A percentile compares a stretch with the other conserved stretches of the same genome.
Conservation (phyloP, 176 grass and related monocot genomes). For the Musa itinerans region DNA sequence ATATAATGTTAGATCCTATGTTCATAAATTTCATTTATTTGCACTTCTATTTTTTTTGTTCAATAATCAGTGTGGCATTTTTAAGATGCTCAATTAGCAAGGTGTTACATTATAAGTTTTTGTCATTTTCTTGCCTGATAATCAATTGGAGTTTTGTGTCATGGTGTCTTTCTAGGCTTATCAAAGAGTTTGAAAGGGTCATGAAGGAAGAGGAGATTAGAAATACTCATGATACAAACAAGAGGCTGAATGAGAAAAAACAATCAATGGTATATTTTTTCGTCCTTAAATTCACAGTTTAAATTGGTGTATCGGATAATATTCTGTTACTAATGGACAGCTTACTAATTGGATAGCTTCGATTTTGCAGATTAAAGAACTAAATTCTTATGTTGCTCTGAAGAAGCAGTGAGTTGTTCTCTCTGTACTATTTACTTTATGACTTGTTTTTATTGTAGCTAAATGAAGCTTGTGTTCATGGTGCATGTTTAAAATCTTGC, state of each 20-base stretch:
- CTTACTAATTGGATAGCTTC: constrained; percentile 22
- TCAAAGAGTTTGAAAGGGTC: constrained; percentile 90
- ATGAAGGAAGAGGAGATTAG: constrained; percentile 43
- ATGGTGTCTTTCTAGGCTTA: constrained; percentile 46
- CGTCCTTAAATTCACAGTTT: background rate
- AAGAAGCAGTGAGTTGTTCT: constrained; percentile 88
- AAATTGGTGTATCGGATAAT: background rate
- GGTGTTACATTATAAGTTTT: background rate
- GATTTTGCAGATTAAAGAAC: constrained; percentile 87
- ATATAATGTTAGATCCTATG: background rate
- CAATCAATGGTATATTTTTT: constrained; percentile 53
- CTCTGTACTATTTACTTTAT: constrained; percentile 9
- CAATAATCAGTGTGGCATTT: background rate
- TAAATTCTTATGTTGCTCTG: constrained; percentile 90
- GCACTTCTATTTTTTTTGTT: background rate
- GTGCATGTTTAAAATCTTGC: background rate
- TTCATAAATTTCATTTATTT: background rate
- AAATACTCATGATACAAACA: constrained; percentile 43
- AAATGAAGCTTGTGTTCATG: background rate
- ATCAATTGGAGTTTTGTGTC: constrained; percentile 1
- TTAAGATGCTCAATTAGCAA: background rate
- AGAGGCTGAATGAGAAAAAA: constrained; percentile 71
- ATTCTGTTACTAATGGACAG: background rate
- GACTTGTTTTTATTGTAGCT: background rate
- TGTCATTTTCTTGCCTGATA: background rate